Conservation (phyloP, 495 filamentous ascomycete genomes). For the Penicillium pancosmium region DNA sequence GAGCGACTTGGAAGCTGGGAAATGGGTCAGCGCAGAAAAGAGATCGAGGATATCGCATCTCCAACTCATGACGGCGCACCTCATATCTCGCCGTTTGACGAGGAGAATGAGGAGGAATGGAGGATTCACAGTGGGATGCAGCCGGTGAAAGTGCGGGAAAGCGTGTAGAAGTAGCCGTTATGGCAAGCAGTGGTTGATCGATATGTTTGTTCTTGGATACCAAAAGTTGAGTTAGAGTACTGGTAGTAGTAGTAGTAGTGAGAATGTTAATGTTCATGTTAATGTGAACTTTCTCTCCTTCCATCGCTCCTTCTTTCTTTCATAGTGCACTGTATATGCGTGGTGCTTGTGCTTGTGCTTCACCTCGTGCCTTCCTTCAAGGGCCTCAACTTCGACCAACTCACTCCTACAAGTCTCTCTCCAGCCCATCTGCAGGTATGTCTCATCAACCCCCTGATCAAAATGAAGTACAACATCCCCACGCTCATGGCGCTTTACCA, state of each 20-base stretch:
- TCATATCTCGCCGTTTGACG: conserved; percentile 3
- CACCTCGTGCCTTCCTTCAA: too few relatives aligned
- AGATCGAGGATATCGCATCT: conserved; percentile 9
- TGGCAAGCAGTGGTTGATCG: too few relatives aligned
- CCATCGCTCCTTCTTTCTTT: too few relatives aligned
- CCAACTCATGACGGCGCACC: conserved; percentile 1
- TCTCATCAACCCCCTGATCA: conserved; percentile 11
- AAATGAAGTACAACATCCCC: conserved; percentile 43
- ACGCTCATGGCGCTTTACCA: conserved; percentile 41
- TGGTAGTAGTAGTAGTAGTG: too few relatives aligned
- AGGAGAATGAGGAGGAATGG: conserved; percentile 36
- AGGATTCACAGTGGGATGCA: conserved; percentile 28
- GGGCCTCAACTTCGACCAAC: background rate
- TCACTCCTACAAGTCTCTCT: background rate
- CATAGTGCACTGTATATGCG: too few relatives aligned
- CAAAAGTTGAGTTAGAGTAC: background rate
- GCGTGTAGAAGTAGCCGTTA: conserved; percentile 28
- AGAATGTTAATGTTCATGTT: too few relatives aligned
- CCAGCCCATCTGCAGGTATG: conserved; percentile 10
- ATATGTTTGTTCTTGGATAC: background rate
- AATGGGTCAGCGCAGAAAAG: conserved; percentile 37
- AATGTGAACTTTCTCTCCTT: too few relatives aligned
- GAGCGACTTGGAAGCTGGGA: conserved; percentile 59
- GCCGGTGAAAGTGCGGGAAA: conserved; percentile 38
- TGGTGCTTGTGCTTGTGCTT: too few relatives aligned